Base-by-base conservation (phyloP, 1,139 yeast species). In the Groenewaldozyma sp. region DNA sequence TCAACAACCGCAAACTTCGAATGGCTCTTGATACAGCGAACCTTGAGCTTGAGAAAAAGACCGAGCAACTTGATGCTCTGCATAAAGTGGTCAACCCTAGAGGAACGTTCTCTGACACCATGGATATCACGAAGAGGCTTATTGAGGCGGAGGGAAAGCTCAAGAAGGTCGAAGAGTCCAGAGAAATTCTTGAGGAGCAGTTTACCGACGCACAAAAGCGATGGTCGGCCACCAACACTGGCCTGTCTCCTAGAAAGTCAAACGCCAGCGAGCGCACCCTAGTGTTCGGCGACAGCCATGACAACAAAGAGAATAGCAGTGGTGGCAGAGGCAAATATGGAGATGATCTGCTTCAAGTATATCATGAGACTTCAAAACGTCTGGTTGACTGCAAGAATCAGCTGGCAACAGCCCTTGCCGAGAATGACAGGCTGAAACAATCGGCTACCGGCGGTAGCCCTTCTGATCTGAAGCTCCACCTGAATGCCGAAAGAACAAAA, bases 361-460 rank as follows among this genome's bases (percentile, higher is more conserved):
- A 75, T 50, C 78, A 74, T 46, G 82, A 76, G 39, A 68, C 76
- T 5, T 65, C 76, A 17, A 68, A 63, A 40, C 73, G 75, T 9
- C 60, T 76, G 37, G 68, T 64, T 40, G 51, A 67, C 2, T 66
- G 78, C 1, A 65, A 77, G 43, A 74, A 71, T 34, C 76, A 74
- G 46, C 61, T 74, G 36, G 60, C 69, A 2, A 49, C 46, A 3
- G 44, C 29, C 51, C 62, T 32, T 63, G 82, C 10, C 70, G 76
- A 56, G 61, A 71, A 48, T 76, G 73, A 68, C 31, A 64, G 75
- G 41, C 59, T 79, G 36, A 75, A 76, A 49, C 68, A 71, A 2
- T 9, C 17, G 4, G 10, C 19, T 6, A 13, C 33, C 20, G 18
- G 11, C 13, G 9, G 4, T 4, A n/a, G 17, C 13, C 13, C 27